Conservation (phyloP, 2,329 filamentous ascomycete genomes). For the Madurella mycetomatis region DNA sequence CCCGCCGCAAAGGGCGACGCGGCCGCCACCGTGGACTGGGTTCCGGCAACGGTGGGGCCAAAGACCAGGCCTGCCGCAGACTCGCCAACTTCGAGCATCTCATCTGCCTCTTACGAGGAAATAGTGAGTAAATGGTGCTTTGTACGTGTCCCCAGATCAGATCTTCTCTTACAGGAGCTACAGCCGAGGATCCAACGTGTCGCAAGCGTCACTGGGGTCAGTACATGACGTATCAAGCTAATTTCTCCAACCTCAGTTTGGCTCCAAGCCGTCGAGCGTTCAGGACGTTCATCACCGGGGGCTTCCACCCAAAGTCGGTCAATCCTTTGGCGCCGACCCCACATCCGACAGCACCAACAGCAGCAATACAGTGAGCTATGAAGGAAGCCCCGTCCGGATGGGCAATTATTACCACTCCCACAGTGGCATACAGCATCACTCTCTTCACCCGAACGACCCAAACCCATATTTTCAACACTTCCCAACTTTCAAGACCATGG, state of each 20-base stretch:
- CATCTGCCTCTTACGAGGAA: slow-evolving; percentile 91
- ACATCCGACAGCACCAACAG: slow-evolving; percentile 34
- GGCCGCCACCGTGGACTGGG: background rate
- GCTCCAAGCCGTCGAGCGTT: slow-evolving; percentile 54
- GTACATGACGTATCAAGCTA: slow-evolving; percentile 34
- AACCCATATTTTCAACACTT: slow-evolving; percentile 35
- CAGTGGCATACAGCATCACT: slow-evolving; percentile 41
- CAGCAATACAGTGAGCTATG: slow-evolving; percentile 34
- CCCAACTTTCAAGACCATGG: slow-evolving; percentile 27
- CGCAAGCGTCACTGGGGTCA: slow-evolving; percentile 23
- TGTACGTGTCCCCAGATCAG: slow-evolving; percentile 67
- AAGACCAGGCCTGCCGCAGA: slow-evolving; percentile 38
- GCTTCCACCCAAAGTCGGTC: slow-evolving; percentile 30
- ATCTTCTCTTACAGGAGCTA: slow-evolving; percentile 24
- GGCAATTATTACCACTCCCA: slow-evolving; percentile 28
- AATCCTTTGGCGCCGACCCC: slow-evolving; percentile 42
- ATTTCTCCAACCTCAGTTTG: slow-evolving; percentile 49
- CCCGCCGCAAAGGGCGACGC: slow-evolving; percentile 26
- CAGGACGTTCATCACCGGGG: slow-evolving; percentile 47
- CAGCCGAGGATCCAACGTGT: slow-evolving; percentile 23
- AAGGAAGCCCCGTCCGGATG: slow-evolving; percentile 36
- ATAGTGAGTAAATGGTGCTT: slow-evolving; percentile 99
- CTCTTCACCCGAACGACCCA: slow-evolving; percentile 34
- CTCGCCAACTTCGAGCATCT: slow-evolving; percentile 55
- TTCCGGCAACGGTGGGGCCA: slow-evolving; percentile 21